Percentiles rank a stretch among this genome's conserved stretches.
Conservation (phyloP, 2,329 filamentous ascomycete species). For the Xylaria sp. region DNA sequence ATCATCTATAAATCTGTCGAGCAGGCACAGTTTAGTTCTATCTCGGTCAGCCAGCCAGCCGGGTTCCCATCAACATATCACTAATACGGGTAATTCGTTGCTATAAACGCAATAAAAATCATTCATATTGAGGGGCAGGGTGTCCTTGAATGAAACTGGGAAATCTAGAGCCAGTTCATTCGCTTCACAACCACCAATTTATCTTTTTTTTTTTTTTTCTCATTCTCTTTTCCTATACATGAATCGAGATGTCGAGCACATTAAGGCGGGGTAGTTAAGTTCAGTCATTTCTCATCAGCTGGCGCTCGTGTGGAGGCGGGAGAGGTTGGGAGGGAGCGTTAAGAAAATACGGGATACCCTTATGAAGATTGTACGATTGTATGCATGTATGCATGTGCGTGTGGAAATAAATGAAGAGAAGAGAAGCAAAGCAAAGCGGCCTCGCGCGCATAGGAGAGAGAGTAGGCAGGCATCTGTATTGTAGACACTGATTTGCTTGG, state of each 20-base stretch:
- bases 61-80: not conserved
- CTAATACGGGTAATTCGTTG: not conserved
- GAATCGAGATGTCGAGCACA: not conserved
- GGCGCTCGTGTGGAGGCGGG: conserved; percentile 6
- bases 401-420: not conserved
- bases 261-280: not conserved
- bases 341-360: not conserved
- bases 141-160: not conserved
- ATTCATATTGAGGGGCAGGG: not conserved
- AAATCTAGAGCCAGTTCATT: not conserved
- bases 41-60: not conserved
- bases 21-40: no score
- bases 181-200: not conserved
- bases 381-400: not conserved
- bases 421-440: not conserved
- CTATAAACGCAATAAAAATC: not conserved
- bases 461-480: conserved; percentile 7
- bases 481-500: conserved; percentile 9
- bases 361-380: conserved; percentile 24
- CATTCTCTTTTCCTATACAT: not conserved
- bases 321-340: not conserved
- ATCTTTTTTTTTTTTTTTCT: not conserved
- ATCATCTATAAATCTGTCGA: not conserved
- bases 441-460: not conserved
- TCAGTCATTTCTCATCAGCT: conserved; percentile 8